These are phyloP conservation scores for Aureobasidium leucospermi DNA, from an alignment of 2,329 filamentous ascomycete species.

Conservation along the genomic window DNA sequence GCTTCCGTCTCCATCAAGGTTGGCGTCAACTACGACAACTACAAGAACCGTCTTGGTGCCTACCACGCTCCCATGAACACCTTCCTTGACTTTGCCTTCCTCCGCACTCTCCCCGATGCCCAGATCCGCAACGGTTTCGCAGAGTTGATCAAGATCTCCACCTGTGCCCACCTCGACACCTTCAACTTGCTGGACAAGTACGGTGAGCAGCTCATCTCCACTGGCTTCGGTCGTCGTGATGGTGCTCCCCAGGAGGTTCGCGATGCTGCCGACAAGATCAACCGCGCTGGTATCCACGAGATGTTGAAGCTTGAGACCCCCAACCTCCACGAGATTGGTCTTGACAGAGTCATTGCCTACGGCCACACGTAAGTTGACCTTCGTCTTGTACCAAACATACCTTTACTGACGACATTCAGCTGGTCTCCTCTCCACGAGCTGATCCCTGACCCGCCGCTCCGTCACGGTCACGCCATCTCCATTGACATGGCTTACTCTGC, in stretches of 20 bases:
- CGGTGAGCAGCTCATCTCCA: slow-evolving; percentile 60
- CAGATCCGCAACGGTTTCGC: slow-evolving; percentile 69
- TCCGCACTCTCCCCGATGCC: slow-evolving; percentile 58
- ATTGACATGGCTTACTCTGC: slow-evolving; percentile 72
- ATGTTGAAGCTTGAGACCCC: slow-evolving; percentile 69
- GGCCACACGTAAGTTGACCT: slow-evolving; percentile 53
- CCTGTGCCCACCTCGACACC: slow-evolving; percentile 58
- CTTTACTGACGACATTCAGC: slow-evolving; percentile 27
- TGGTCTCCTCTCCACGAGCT: slow-evolving; percentile 69
- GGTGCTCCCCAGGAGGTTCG: slow-evolving; percentile 49
- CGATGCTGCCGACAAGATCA: slow-evolving; percentile 58
- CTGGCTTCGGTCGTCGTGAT: slow-evolving; percentile 57
- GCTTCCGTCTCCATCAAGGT: slow-evolving; percentile 71
- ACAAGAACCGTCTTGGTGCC: slow-evolving; percentile 67
- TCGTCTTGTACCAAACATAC: not conserved
- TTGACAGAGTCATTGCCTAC: slow-evolving; percentile 66
- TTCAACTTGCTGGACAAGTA: slow-evolving; percentile 62
- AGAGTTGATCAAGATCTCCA: slow-evolving; percentile 69
- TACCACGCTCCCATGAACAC: slow-evolving; percentile 67
- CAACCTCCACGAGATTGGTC: slow-evolving; percentile 64
- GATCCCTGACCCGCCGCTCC: slow-evolving; percentile 58
- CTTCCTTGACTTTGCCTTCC: slow-evolving; percentile 66
- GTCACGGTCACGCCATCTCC: slow-evolving; percentile 66
- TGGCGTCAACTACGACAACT: slow-evolving; percentile 69
- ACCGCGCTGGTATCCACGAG: slow-evolving; percentile 61